Base-by-base conservation (phyloP, 257 asterid genomes). In the Nyctanthes arbortristis region DNA sequence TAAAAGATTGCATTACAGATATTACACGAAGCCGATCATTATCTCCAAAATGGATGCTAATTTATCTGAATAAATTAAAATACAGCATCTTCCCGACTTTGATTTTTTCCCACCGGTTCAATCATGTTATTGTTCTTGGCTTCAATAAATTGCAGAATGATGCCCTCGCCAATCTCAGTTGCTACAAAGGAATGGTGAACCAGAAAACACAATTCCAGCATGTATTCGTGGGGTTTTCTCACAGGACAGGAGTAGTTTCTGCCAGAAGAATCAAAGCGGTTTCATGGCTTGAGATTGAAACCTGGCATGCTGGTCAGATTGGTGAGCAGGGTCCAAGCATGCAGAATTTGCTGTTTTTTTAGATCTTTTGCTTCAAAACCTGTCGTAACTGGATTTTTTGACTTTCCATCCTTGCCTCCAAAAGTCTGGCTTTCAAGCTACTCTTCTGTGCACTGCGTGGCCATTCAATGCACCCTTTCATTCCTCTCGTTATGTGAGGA, bases 381-480 rank as follows among this genome's bases (percentile, higher is more conserved):
- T 88, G 93, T 55, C 87, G 83, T 69, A 84, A 71, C 82, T 86
- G 96, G 75, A 81, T 56, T 77, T 86, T 88, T 39, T 81, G 86
- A 49, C 81, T 80, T 37, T 80, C 89, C 77, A 73, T 79, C 76
- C 88, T 80, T 3, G 96, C 96, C 61, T 86, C 88, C 81, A 88
- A 45, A 39, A 88, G 86, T 58, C 84, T 78, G 0, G 90, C 67
- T 81, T 88, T 88, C 77, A 86, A 77, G 65, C 89, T 88, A 57
- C 81, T 63, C 76, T 82, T 84, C 52, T 84, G 90, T 11, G 72
- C 77, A 16, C 70, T 68, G 4, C 84, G 80, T 13, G 93, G 86
- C 90, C 92, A 86, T 27, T 88, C 92, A 4, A 86, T 86, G 79
- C 89, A 81, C 59, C 89, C 95, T 70, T 85, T 85, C 80, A 74